Conservation (phyloP, 2,329 filamentous ascomycete genomes). For the Nigrospora oryzae region DNA sequence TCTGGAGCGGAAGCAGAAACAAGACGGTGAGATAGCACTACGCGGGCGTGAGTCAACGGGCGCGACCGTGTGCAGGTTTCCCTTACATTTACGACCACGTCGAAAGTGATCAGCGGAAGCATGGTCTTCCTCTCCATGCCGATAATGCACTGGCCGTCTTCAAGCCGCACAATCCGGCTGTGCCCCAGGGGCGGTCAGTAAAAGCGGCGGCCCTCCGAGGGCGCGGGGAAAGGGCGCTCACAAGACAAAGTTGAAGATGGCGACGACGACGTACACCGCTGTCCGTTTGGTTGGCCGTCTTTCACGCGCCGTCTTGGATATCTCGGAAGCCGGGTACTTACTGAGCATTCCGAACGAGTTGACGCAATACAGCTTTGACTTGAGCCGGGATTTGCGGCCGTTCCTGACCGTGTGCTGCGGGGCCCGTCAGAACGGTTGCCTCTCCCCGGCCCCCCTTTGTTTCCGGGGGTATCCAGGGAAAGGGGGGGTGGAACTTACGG, state of each 20-base stretch:
- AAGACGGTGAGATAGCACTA: conserved; percentile 51
- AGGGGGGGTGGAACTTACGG: conserved; percentile 27
- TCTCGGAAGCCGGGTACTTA: conserved; percentile 11
- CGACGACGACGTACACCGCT: conserved; percentile 35
- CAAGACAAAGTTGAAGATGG: conserved; percentile 53
- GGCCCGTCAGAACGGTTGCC: conserved; percentile 5
- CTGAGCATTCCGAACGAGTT: conserved; percentile 51
- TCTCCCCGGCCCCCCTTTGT: not conserved
- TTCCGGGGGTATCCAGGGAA: not conserved
- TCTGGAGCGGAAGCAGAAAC: conserved; percentile 52
- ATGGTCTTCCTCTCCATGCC: conserved; percentile 51
- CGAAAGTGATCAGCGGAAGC: conserved; percentile 53
- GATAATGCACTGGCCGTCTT: conserved; percentile 49
- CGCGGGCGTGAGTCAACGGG: not conserved
- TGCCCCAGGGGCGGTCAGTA: not conserved
- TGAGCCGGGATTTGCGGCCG: conserved; percentile 38
- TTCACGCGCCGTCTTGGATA: not conserved
- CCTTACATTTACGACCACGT: conserved; percentile 46
- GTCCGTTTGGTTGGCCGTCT: conserved; percentile 6
- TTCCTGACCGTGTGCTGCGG: conserved; percentile 48
- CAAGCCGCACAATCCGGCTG: conserved; percentile 49
- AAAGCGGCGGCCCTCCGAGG: not conserved
- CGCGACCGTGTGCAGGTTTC: not conserved
- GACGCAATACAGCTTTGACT: conserved; percentile 51
- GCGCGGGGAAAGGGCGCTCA: conserved; percentile 22